phyloP scores from a whole-genome alignment of 192 early-diverging fungal species.

The Gonapodya prolifera region DNA sequence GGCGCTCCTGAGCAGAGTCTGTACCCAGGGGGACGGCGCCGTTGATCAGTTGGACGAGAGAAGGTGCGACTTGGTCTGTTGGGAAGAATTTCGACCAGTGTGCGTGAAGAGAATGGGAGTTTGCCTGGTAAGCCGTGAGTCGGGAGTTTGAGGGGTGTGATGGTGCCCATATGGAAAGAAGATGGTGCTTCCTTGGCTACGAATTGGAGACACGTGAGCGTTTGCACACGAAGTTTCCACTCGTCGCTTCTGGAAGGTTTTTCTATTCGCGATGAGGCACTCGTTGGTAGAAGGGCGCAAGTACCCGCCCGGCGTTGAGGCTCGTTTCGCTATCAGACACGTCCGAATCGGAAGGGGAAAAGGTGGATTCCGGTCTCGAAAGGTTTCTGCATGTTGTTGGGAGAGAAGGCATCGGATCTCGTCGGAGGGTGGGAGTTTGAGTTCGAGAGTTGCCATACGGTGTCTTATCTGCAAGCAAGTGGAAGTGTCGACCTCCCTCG shows the following conservation, averaged over 20 bases:
- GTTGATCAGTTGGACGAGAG: neutral
- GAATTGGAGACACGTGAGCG: neutral
- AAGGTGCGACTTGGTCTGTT: neutral
- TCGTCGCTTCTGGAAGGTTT: neutral
- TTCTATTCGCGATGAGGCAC: neutral
- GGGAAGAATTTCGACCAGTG: neutral
- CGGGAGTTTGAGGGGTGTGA: no score
- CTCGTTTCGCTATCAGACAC: neutral
- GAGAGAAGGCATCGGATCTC: neutral
- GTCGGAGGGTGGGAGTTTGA: neutral
- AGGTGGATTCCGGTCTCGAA: neutral
- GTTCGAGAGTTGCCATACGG: neutral
- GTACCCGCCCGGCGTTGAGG: no score
- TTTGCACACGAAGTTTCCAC: neutral
- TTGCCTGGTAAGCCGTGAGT: neutral
- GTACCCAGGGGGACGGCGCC: neutral
- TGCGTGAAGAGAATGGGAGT: neutral
- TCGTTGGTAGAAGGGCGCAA: no score
- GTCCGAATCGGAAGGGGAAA: neutral
- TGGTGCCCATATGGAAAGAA: no score
- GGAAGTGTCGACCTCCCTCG: no score
- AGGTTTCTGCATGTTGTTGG: neutral
- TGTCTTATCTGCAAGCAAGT: no score
- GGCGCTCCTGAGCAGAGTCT: neutral
- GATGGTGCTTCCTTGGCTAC: neutral